Conservation (phyloP, 441 rosid species). For the Hura crepitans region DNA sequence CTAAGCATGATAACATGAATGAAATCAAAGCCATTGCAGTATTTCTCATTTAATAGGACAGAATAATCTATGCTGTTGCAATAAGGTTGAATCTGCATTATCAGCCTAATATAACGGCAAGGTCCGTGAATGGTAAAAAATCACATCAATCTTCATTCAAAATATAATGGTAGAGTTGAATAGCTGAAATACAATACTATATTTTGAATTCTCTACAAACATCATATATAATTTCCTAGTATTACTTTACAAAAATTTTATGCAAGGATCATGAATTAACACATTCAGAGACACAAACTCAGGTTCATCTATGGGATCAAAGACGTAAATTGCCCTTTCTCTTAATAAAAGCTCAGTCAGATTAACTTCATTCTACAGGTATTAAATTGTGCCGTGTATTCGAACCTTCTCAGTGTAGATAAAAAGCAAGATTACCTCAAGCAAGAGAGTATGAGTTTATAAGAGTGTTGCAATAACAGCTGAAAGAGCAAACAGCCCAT, state of each 20-base stretch:
- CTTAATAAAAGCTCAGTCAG: constrained; percentile 12
- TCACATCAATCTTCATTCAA: background rate
- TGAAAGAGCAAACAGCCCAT: constrained; percentile 30
- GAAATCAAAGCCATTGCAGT: too few relatives aligned
- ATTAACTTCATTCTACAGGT: constrained; percentile 18
- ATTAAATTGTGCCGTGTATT: background rate
- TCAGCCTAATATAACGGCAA: background rate
- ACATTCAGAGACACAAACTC: constrained; percentile 26
- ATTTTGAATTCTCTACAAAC: constrained; percentile 10
- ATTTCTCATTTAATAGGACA: too few relatives aligned
- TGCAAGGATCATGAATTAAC: constrained; percentile 42
- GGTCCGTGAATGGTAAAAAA: background rate
- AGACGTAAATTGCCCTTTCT: constrained; percentile 9
- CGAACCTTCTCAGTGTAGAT: constrained; percentile 13
- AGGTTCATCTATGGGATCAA: constrained; percentile 7
- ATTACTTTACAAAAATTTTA: constrained; percentile 37
- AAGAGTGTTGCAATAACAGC: constrained; percentile 25
- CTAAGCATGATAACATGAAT: too few relatives aligned
- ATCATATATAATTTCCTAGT: constrained; percentile 6
- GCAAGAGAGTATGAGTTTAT: constrained; percentile 11
- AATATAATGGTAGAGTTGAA: constrained; percentile 3
- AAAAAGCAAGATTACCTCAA: constrained; percentile 9
- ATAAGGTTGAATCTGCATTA: background rate
- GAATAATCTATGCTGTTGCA: too few relatives aligned
- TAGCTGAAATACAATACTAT: constrained; percentile 8